phyloP scores from a whole-genome alignment of 2,329 filamentous ascomycete genomes.

The Tolypocladium endophyticum region DNA sequence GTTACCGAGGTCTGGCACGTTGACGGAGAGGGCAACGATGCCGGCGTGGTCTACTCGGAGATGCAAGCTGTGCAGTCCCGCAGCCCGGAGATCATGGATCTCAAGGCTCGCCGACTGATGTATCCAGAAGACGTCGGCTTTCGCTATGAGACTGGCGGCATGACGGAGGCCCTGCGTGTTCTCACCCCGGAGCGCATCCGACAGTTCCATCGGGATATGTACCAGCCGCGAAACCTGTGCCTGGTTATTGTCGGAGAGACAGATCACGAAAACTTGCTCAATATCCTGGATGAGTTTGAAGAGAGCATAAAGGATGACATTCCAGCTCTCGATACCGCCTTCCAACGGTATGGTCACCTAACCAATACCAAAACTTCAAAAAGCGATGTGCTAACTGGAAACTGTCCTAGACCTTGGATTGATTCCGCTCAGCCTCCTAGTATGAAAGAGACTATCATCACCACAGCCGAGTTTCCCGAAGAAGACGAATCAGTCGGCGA shows the following conservation, averaged over 20 bases:
- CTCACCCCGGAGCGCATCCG: conserved; percentile 84
- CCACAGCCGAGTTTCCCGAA: conserved; percentile 85
- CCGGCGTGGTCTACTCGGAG: conserved; percentile 94
- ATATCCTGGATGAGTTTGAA: conserved; percentile 81
- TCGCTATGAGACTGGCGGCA: conserved; percentile 94
- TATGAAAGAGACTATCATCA: conserved; percentile 60
- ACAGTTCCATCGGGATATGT: conserved; percentile 94
- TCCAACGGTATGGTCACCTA: conserved; percentile 45
- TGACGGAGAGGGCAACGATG: conserved; percentile 87
- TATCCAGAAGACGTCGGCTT: conserved; percentile 90
- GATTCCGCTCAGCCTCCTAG: conserved; percentile 71
- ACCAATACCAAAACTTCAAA: too few species aligned
- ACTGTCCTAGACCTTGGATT: conserved; percentile 58
- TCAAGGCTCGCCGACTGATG: conserved; percentile 66
- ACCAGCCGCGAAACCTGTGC: conserved; percentile 91
- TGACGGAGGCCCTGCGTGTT: conserved; percentile 83
- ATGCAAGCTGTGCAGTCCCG: conserved; percentile 95
- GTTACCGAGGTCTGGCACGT: conserved; percentile 95
- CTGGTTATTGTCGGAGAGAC: conserved; percentile 88
- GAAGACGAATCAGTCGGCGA: conserved; percentile 93
- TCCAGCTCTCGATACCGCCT: conserved; percentile 62
- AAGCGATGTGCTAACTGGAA: neutral
- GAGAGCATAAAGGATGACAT: conserved; percentile 75
- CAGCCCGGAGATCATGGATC: conserved; percentile 75
- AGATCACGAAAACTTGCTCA: conserved; percentile 67